These are phyloP conservation scores for Dioszegia aurantiaca DNA, from an alignment of 768 basidiomycete species.

Conservation along the genomic window DNA sequence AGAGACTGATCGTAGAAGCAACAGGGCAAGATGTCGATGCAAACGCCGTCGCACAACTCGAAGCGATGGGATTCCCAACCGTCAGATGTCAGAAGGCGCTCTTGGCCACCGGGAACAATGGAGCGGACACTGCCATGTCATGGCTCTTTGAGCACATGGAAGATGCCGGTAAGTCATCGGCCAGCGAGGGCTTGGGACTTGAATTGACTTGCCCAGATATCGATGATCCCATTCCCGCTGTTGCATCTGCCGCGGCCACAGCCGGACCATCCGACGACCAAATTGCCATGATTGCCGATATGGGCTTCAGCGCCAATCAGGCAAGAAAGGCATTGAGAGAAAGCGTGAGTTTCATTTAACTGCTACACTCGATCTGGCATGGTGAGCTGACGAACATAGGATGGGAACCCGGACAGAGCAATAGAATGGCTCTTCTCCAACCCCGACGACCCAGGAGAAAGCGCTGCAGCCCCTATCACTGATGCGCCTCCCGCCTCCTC, in stretches of 20 bases:
- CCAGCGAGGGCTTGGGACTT: too few relatives aligned
- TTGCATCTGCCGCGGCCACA: slow-evolving; percentile 37
- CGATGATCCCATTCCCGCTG: slow-evolving; percentile 65
- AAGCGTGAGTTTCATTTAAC: slow-evolving; percentile 60
- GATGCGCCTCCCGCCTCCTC: slow-evolving; percentile 24
- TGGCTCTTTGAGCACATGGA: slow-evolving; percentile 97
- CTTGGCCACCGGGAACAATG: slow-evolving; percentile 71
- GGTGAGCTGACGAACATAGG: slow-evolving; percentile 54
- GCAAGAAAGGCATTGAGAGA: slow-evolving; percentile 81
- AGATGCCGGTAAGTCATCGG: slow-evolving; percentile 65
- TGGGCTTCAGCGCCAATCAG: slow-evolving; percentile 85
- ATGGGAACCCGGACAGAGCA: slow-evolving; percentile 74
- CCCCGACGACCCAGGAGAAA: slow-evolving; percentile 76
- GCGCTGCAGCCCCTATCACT: slow-evolving; percentile 1
- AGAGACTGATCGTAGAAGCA: too few relatives aligned
- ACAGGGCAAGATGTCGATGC: slow-evolving; percentile 68
- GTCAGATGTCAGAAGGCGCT: slow-evolving; percentile 85
- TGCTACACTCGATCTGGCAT: not conserved
- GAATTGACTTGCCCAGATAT: slow-evolving; percentile 62
- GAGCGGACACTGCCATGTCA: slow-evolving; percentile 81
- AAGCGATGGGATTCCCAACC: slow-evolving; percentile 86
- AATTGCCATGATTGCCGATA: slow-evolving; percentile 72
- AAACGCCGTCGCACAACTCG: slow-evolving; percentile 69
- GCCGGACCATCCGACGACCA: slow-evolving; percentile 69
- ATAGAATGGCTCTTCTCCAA: slow-evolving; percentile 96